A percentile compares a stretch with the other conserved stretches of the same genome.
phyloP scores from a whole-genome alignment of 2,329 filamentous ascomycete species.

The Trichoderma breve region DNA sequence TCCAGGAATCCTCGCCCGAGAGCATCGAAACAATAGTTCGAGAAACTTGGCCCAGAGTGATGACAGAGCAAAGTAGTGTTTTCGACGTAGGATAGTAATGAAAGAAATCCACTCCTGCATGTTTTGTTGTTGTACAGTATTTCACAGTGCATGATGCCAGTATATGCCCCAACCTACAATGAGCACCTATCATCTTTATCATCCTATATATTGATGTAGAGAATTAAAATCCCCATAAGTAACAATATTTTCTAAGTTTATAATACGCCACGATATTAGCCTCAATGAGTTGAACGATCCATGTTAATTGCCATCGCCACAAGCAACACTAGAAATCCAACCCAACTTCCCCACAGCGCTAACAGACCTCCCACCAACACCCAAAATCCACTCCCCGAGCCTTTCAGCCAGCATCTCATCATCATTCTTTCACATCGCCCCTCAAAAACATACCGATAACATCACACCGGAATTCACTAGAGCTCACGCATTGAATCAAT shows the following conservation, averaged over 20 bases:
- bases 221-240: background rate
- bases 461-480: too few relatives aligned
- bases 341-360: background rate
- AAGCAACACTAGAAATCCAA: background rate
- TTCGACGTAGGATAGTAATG: background rate
- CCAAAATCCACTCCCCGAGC: background rate
- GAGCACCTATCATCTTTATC: background rate
- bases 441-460: background rate
- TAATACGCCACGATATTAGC: background rate
- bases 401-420: background rate
- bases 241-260: background rate
- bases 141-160: background rate
- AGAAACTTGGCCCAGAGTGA: constrained; percentile 29
- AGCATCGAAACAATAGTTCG: constrained; percentile 43
- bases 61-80: background rate
- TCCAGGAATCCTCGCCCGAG: constrained; percentile 63
- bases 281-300: background rate
- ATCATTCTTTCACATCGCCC: background rate
- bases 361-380: background rate
- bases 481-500: background rate
- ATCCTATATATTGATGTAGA: background rate
- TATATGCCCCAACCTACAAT: background rate
- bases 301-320: background rate
- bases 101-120: background rate
- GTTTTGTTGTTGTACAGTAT: background rate